These are phyloP conservation scores for Dioszegia aurantiaca DNA, from an alignment of 768 basidiomycete genomes.

Conservation along the genomic window DNA sequence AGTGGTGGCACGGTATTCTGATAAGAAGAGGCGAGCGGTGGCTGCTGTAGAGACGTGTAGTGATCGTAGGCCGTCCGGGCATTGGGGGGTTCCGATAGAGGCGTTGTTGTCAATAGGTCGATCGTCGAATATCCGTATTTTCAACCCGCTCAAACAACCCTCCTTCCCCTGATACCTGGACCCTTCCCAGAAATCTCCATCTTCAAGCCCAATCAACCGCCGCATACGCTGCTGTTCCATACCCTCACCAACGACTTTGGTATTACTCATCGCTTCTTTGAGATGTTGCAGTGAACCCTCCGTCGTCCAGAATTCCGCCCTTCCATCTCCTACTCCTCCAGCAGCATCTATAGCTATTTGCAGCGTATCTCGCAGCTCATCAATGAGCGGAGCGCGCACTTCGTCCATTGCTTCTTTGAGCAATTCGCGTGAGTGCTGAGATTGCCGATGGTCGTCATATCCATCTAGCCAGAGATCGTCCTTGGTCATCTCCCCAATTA, in stretches of 20 bases:
- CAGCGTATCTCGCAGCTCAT: constrained; percentile 60
- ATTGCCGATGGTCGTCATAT: constrained; percentile 15
- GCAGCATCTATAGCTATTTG: constrained; percentile 3
- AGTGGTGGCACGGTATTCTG: neutral
- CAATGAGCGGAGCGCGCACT: constrained; percentile 63
- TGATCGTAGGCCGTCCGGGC: constrained; percentile 15
- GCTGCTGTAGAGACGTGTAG: constrained; percentile 19
- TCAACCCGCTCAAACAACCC: constrained; percentile 26
- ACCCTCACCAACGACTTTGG: constrained; percentile 68
- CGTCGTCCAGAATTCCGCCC: constrained; percentile 75
- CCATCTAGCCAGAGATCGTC: constrained; percentile 14
- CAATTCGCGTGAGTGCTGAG: constrained; percentile 66
- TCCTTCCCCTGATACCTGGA: constrained; percentile 36
- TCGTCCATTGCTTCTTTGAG: constrained; percentile 72
- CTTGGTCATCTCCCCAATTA: neutral
- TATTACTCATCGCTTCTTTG: constrained; percentile 62
- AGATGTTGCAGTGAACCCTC: constrained; percentile 69
- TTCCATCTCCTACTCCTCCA: neutral
- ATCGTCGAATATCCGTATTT: constrained; percentile 22
- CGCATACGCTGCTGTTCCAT: constrained; percentile 57
- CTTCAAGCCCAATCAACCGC: constrained; percentile 32
- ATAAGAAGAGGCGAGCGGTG: constrained; percentile 5
- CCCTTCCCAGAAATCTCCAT: constrained; percentile 42
- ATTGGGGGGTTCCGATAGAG: constrained; percentile 12
- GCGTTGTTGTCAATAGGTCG: neutral